phyloP scores from a whole-genome alignment of 192 early-diverging fungal genomes.

The Coemansia reversa region DNA sequence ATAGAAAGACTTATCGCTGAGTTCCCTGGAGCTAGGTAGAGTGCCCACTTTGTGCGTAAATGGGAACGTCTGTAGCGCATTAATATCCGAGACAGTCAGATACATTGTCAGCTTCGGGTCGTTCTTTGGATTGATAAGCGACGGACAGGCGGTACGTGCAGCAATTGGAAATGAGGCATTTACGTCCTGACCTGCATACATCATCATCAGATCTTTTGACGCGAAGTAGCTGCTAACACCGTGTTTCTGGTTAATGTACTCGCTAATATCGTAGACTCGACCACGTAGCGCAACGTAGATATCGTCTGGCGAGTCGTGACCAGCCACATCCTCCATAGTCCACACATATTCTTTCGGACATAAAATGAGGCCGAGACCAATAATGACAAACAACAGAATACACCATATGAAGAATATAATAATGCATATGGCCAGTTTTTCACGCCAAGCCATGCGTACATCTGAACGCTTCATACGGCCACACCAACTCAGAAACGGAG shows the following conservation, averaged over 20 bases:
- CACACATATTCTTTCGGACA: slow-evolving; percentile 74
- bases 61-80: slow-evolving; percentile 26
- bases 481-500: slow-evolving; percentile 44
- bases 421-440: slow-evolving; percentile 85
- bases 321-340: slow-evolving; percentile 63
- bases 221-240: slow-evolving; percentile 41
- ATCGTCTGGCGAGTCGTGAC: slow-evolving; percentile 52
- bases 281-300: slow-evolving; percentile 70
- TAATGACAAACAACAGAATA: slow-evolving; percentile 84
- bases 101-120: slow-evolving; percentile 43
- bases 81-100: slow-evolving; percentile 34
- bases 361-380: slow-evolving; percentile 70
- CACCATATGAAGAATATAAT: slow-evolving; percentile 82
- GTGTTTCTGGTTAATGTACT: slow-evolving; percentile 54
- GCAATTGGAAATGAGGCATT: slow-evolving; percentile 65
- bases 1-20: slow-evolving; percentile 41
- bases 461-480: slow-evolving; percentile 83
- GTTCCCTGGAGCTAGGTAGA: slow-evolving; percentile 35
- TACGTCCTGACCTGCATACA: slow-evolving; percentile 53
- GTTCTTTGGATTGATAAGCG: slow-evolving; percentile 29
- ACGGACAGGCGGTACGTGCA: slow-evolving; percentile 58
- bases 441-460: slow-evolving; percentile 94
- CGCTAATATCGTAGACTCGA: slow-evolving; percentile 72
- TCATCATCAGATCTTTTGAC: slow-evolving; percentile 45
- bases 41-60: slow-evolving; percentile 41